A percentile compares a stretch with the other conserved stretches of the same genome.
Evolutionary conservation across 2,329 filamentous ascomycete genomes (phyloP).

Genomic region (Ophiocordyceps unilateralis): DNA sequence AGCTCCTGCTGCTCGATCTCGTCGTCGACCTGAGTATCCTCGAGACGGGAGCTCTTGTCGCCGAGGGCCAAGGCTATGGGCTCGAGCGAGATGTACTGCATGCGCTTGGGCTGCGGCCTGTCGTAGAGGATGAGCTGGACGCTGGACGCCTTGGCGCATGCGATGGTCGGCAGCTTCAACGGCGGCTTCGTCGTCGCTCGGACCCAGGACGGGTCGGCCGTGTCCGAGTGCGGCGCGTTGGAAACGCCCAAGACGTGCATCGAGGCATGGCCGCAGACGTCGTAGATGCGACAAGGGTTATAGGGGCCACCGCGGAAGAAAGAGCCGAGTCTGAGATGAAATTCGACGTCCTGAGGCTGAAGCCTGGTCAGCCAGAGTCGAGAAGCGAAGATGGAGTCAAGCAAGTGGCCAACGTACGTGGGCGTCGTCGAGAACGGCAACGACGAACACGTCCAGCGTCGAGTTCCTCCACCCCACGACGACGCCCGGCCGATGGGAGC

Average conservation of each 20-base stretch:
- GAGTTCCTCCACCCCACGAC: conserved; percentile 96
- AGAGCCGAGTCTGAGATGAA: conserved; percentile 67
- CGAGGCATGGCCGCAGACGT: conserved; percentile 64
- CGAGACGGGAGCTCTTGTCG: conserved; percentile 40
- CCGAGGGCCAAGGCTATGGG: conserved; percentile 78
- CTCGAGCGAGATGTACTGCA: conserved; percentile 90
- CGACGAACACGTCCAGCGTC: conserved; percentile 73
- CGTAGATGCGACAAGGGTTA: conserved; percentile 62
- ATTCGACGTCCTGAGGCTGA: conserved; percentile 65
- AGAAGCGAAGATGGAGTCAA: neutral
- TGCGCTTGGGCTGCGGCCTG: conserved; percentile 63
- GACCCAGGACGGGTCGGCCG: conserved; percentile 51
- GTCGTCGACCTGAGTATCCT: conserved; percentile 20
- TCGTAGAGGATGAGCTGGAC: conserved; percentile 85
- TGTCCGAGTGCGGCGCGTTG: conserved; percentile 40
- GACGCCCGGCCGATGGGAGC: conserved; percentile 59
- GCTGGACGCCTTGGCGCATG: conserved; percentile 52
- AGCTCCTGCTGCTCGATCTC: conserved; percentile 53
- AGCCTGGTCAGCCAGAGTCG: neutral
- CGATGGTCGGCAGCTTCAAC: conserved; percentile 49
- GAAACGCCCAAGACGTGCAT: conserved; percentile 77
- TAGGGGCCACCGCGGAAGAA: conserved; percentile 72
- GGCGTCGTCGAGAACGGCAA: conserved; percentile 77
- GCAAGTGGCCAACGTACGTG: conserved; percentile 42
- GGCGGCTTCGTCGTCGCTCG: conserved; percentile 36